Conservation (phyloP, 2,329 filamentous ascomycete genomes). For the Arthrobotrys entomopaga region DNA sequence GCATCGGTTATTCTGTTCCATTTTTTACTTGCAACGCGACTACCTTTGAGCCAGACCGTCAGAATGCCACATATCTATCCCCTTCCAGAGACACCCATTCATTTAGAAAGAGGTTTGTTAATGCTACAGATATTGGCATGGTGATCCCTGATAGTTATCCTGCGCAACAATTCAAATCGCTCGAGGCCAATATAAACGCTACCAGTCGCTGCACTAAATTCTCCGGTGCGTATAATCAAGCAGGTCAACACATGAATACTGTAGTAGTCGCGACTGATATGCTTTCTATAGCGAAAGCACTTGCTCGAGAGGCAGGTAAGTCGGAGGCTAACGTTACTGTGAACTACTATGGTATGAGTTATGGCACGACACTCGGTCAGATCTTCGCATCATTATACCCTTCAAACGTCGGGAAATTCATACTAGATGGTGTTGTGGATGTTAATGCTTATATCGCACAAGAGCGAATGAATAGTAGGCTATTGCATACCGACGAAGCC, state of each 20-base stretch:
- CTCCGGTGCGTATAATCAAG: conserved; percentile 42
- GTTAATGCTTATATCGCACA: conserved; percentile 9
- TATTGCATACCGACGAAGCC: conserved; percentile 23
- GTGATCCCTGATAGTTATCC: not conserved
- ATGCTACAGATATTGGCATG: not conserved
- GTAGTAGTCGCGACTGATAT: conserved; percentile 47
- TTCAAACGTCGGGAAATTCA: conserved; percentile 36
- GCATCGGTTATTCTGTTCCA: conserved; percentile 41
- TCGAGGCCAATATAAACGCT: not conserved
- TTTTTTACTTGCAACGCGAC: conserved; percentile 23
- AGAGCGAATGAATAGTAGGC: not conserved
- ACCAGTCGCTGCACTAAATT: conserved; percentile 2
- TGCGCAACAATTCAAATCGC: conserved; percentile 12
- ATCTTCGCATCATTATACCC: conserved; percentile 49
- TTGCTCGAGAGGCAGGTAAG: conserved; percentile 26
- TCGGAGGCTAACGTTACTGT: conserved; percentile 28
- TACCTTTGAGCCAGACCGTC: conserved; percentile 28
- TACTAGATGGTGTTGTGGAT: conserved; percentile 46
- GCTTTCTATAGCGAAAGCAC: conserved; percentile 41
- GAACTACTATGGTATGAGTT: conserved; percentile 45
- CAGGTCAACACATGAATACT: conserved; percentile 42
- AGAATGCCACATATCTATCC: conserved; percentile 31
- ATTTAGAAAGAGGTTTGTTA: not conserved
- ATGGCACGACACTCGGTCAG: conserved; percentile 46
- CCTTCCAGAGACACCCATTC: no score